Evolutionary conservation across 768 basidiomycete genomes (phyloP), one percentile per base, ranked within the genome.

Genomic region (Xanthoconium stramineum): DNA sequence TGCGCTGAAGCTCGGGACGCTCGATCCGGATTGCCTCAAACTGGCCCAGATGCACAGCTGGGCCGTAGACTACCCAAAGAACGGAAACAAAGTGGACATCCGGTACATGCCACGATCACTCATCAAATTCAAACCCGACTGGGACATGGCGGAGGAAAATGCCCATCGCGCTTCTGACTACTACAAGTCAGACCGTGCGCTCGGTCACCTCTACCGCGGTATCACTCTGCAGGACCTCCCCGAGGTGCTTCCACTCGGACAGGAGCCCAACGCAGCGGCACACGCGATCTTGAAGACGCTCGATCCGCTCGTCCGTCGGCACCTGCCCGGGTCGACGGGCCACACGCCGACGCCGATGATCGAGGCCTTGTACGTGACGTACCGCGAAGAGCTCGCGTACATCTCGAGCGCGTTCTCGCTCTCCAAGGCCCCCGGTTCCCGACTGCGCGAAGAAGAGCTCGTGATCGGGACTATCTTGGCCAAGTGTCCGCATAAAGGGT

Each of bases 51-150:
- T 91, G 86, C 65, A 57, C 53, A 77, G 69, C 57, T 65, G 82
- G 76, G 89, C 89, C 0, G 89, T 92, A 5, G 90, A 91, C 63
- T 92, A 89, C 66, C 83, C 88, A 0, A 92, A 91, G 71, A 84
- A 86, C 59, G 90, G 89, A 10, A 80, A 80, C 37, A 80, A 83
- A 3, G 86, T 89, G 28, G 72, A 84, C 47, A 72, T 86, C 30
- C 72, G 74, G 24, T 63, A 71, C 5, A 67, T 88, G 32, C 89
- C 90, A 5, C 68, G 71, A 12, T 66, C 74, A 0, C 73, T 88
- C 15, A 88, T 89, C 44, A 76, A 77, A 17, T 83, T 79, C 67
- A 91, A 87, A 62, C 90, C 90, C 1, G 90, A 92, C 66, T 92
- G 90, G 90, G 82, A 89, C 56, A 79, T 78, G 20, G 79, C 80